Evolutionary conservation across 78 protist genomes (phyloP).

Genomic region (Tieghemostelium lacteum): DNA sequence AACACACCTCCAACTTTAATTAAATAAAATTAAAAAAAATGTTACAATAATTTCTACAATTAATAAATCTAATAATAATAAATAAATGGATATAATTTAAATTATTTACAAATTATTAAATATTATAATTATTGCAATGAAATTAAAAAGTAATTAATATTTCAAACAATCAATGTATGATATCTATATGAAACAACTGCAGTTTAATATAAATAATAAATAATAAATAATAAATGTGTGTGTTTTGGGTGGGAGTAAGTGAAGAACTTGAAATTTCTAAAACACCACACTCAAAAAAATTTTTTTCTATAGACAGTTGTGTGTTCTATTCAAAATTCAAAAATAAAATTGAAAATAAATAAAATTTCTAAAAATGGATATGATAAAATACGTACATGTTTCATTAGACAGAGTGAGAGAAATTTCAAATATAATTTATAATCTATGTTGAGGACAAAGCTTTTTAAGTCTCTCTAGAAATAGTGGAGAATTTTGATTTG

Average conservation of each 20-base stretch:
- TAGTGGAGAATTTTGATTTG: not conserved
- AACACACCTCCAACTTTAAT: not conserved
- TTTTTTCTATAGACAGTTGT: not conserved
- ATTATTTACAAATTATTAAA: not conserved
- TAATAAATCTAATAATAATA: not conserved
- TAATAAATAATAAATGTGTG: no score
- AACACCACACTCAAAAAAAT: not conserved
- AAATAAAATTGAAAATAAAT: no score
- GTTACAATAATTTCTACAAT: not conserved
- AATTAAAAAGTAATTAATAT: no score
- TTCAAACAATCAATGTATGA: no score
- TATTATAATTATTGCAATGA: no score
- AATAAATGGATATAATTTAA: not conserved
- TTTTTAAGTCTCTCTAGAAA: constrained; percentile 17
- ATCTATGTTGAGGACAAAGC: constrained; percentile 23
- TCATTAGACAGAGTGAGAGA: not conserved
- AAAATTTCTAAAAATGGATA: not conserved
- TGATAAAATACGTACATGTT: not conserved
- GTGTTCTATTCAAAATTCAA: not conserved
- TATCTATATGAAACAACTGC: no score
- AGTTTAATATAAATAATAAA: no score
- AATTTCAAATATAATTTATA: no score
- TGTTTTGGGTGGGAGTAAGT: no score
- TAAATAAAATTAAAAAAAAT: not conserved
- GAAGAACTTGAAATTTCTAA: not conserved